Evolutionary conservation across 805 yeast species (phyloP), one percentile per base, ranked within the genome.

Genomic region (Blastobotrys mokoenaii): DNA sequence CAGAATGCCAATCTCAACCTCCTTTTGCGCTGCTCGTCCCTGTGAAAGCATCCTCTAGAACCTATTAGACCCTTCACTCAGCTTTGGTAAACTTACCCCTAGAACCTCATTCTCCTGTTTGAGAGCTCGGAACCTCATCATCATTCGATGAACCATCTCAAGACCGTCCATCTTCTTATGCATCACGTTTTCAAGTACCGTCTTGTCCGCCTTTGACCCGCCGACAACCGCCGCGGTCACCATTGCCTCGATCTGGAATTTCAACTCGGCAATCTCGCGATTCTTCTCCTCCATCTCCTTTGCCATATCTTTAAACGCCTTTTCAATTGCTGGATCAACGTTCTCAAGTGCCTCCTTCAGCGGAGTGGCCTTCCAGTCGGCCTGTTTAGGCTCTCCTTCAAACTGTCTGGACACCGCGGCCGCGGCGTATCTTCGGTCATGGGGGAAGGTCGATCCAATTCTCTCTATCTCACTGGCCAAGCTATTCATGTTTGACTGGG

Each of bases 11-110:
- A 83, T 60, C 60, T 82, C 86, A 36, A 84, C 74, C 47, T 80
- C 76, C 49, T 78, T 67, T 55, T 84, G 86, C 56, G 81, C 82
- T 37, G 84, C 72, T 58, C 80, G 79, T n/a, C 95, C 86, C 61
- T 72, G 80, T 51, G 88, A 79, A 9, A 84, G 61, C 80, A 84
- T 77, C 54, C 76, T 76, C 27, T 22, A 22, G 4, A 22, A n/a
- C n/a, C n/a, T n/a, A n/a, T n/a, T 22, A 22, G 4, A 22, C 49
- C 51, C 33, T 8, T 3, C 29, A 3, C 2, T 20, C 14, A 25
- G 10, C 12, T 37, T 55, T 37, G 46, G 51, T 54, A 22, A 22
- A 22, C 27, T 8, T 22, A 22, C 27, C 9, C 56, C 72, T 64
- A 86, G 70, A 50, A 73, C 79, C 46, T 79, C 80, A 58, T 86